A percentile compares a stretch with the other conserved stretches of the same genome.
These are phyloP conservation scores for Aquilaria sinensis DNA, from an alignment of 345 rosid species.

Conservation along the genomic window DNA sequence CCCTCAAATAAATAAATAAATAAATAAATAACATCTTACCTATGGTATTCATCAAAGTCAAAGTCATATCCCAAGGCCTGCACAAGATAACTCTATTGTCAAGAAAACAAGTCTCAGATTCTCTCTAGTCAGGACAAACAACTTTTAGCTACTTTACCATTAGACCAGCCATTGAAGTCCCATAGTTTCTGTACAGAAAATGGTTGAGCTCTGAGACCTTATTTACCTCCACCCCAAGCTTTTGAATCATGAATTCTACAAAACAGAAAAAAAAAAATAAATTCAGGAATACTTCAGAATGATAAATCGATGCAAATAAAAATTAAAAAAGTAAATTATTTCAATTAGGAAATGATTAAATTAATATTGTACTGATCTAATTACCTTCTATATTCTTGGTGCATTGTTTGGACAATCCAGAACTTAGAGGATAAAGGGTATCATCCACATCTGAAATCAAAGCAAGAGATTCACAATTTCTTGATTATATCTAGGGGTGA, in stretches of 20 bases:
- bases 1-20: not conserved
- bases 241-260: slow-evolving; percentile 66
- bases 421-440: slow-evolving; percentile 56
- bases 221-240: slow-evolving; percentile 60
- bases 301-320: not conserved
- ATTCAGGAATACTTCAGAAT: no score
- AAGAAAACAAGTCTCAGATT: not conserved
- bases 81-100: not conserved
- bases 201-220: slow-evolving; percentile 44
- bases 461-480: no score
- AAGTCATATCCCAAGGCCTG: slow-evolving; percentile 87
- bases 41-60: slow-evolving; percentile 72
- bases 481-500: no score
- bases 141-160: slow-evolving; percentile 35
- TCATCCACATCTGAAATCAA: slow-evolving; percentile 53
- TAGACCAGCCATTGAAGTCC: slow-evolving; percentile 94
- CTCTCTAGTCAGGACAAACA: not conserved
- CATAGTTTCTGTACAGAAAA: slow-evolving; percentile 63
- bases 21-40: slow-evolving; percentile 18
- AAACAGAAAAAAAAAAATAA: not conserved
- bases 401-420: slow-evolving; percentile 52
- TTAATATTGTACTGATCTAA: no score
- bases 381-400: slow-evolving; percentile 49
- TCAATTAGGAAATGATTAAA: not conserved
- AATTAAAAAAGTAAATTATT: not conserved